Conservation (phyloP, 116 monocot genomes). For the Papilionanthe hybrid region DNA sequence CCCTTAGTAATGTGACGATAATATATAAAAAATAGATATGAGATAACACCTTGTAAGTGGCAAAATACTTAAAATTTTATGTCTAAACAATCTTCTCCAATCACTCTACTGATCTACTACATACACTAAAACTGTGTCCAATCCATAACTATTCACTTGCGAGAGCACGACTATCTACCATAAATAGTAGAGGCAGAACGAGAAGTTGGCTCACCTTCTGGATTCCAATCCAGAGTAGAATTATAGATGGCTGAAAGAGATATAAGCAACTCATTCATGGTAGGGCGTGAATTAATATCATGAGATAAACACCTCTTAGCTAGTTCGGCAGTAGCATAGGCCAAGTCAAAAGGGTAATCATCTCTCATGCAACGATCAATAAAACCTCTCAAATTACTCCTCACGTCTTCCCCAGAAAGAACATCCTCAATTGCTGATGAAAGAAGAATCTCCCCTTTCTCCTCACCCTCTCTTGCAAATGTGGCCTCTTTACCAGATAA, state of each 20-base stretch:
- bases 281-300: constrained; percentile 39
- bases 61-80: too few species aligned
- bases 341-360: constrained; percentile 65
- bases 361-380: constrained; percentile 43
- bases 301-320: constrained; percentile 57
- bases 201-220: constrained; percentile 22
- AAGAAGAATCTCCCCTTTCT: constrained; percentile 21
- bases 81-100: too few species aligned
- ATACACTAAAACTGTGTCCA: too few species aligned
- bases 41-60: too few species aligned
- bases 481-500: constrained; percentile 22
- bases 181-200: constrained; percentile 28
- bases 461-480: constrained; percentile 7
- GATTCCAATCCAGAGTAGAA: constrained; percentile 62
- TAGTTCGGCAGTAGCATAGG: constrained; percentile 55
- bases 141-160: too few species aligned
- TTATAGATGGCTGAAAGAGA: constrained; percentile 52
- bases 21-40: too few species aligned
- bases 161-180: constrained; percentile 15
- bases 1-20: too few species aligned
- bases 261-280: constrained; percentile 40
- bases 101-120: too few species aligned
- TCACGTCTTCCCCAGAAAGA: constrained; percentile 46
- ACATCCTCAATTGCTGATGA: constrained; percentile 19
- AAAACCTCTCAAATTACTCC: constrained; percentile 48